Evolutionary conservation across 2,329 filamentous ascomycete genomes (phyloP).

Genomic region (Stachybotrys chartarum): DNA sequence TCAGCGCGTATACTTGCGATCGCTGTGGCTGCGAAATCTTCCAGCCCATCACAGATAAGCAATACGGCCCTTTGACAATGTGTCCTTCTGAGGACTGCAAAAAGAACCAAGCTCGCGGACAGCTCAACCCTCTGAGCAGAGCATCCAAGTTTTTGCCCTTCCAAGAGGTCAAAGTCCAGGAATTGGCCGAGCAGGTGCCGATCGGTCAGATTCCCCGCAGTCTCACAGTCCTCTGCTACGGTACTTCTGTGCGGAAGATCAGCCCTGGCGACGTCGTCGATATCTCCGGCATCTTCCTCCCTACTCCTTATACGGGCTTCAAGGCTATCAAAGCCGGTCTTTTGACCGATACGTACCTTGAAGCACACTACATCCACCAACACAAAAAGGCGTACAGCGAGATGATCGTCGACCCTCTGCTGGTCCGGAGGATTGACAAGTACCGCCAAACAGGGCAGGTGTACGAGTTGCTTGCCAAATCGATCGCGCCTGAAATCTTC

Average conservation of each 20-base stretch:
- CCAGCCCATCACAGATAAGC: conserved; percentile 86
- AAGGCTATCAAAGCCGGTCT: conserved; percentile 92
- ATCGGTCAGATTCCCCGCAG: conserved; percentile 95
- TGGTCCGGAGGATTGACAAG: conserved; percentile 78
- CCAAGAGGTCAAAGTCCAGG: conserved; percentile 97
- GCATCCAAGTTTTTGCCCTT: conserved; percentile 96
- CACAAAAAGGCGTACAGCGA: conserved; percentile 98
- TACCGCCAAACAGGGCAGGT: conserved; percentile 82
- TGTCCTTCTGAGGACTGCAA: conserved; percentile 90
- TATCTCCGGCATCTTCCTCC: conserved; percentile 89
- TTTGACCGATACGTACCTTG: conserved; percentile 94
- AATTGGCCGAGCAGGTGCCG: conserved; percentile 98
- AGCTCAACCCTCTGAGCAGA: conserved; percentile 88
- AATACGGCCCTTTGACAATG: conserved; percentile 78
- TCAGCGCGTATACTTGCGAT: conserved; percentile 97
- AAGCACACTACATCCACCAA: conserved; percentile 87
- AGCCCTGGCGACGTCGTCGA: conserved; percentile 94
- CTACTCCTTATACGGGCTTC: conserved; percentile 98
- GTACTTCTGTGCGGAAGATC: conserved; percentile 75
- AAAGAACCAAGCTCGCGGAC: conserved; percentile 84
- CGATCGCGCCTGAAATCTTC: conserved; percentile 95
- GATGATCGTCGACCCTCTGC: conserved; percentile 72
- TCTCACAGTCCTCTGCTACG: conserved; percentile 83
- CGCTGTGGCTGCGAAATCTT: conserved; percentile 96
- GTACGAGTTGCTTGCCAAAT: conserved; percentile 92